Base-by-base conservation (phyloP, 768 basidiomycete species). In the Glaciozyma antarctica region DNA sequence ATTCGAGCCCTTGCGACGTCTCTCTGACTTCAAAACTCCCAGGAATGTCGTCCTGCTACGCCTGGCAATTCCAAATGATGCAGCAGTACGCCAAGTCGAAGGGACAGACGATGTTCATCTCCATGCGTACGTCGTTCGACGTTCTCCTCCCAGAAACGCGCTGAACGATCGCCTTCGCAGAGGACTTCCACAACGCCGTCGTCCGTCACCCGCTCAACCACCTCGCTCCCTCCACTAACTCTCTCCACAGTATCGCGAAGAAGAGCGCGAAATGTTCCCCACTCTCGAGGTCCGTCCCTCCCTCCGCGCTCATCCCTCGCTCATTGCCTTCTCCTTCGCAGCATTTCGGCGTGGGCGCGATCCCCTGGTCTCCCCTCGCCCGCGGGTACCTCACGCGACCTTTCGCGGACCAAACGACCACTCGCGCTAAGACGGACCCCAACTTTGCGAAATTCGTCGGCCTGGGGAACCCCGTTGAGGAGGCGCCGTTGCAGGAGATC, bases 351-450 rank as follows among this genome's bases (percentile, higher is more conserved):
- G 81, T 82, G 30, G 84, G 82, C 0, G 74, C 79, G 24, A 83
- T 84, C 57, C 82, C 83, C 0, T 85, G 84, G 83, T 82, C 81
- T 15, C 82, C 83, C 0, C 78, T 84, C 22, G 82, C 78, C 15
- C 75, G 77, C 26, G 79, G 79, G 13, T 73, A 73, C 61, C 75
- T 77, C 52, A 73, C 77, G 22, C 74, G 78, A 44, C 76, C 79
- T 17, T 45, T 30, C 19, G n/a, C 44, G 10, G 61, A 65, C 15
- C 66, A 67, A 49, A n/a, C 62, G 57, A 60, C 69, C 7, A 56
- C 41, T 13, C 66, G 70, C 38, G 61, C 64, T 0, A 45, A 63
- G 47, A 53, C 56, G 9, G 63, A 64, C 41, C 57, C 54, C n/a
- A 62, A 64, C 58, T 65, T 61, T 34, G 58, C 56, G 8, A 56